Evolutionary conservation across 345 rosid genomes (phyloP).

Genomic region (Syzygium jambos): DNA sequence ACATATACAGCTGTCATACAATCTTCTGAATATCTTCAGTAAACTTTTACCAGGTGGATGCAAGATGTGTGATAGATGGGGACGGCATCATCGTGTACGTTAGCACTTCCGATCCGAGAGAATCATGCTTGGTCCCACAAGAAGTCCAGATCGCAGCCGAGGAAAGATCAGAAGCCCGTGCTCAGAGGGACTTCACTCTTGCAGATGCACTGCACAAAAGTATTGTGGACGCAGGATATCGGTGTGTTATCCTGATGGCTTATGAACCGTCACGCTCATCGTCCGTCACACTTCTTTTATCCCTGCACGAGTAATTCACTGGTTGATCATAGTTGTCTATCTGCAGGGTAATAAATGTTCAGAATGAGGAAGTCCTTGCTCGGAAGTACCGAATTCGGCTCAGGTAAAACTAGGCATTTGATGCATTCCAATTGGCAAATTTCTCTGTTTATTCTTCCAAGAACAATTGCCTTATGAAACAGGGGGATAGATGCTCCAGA

Average conservation of each 20-base stretch:
- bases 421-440: neutral
- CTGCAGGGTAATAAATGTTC: constrained; percentile 31
- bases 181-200: constrained; percentile 37
- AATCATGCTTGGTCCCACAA: constrained; percentile 51
- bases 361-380: constrained; percentile 63
- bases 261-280: neutral
- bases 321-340: neutral
- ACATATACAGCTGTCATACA: neutral
- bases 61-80: constrained; percentile 69
- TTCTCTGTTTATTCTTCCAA: neutral
- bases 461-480: neutral
- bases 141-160: constrained; percentile 47
- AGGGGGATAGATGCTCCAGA: constrained; percentile 95
- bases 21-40: neutral
- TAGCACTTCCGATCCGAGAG: constrained; percentile 40
- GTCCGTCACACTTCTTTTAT: neutral
- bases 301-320: neutral
- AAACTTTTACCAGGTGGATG: constrained; percentile 53
- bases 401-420: constrained; percentile 18
- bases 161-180: constrained; percentile 53
- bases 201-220: constrained; percentile 60
- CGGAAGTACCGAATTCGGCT: constrained; percentile 63
- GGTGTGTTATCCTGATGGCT: constrained; percentile 21
- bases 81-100: constrained; percentile 73
- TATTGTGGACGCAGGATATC: constrained; percentile 59